Conservation (phyloP, 495 filamentous ascomycete species). For the Poronia punctata region DNA sequence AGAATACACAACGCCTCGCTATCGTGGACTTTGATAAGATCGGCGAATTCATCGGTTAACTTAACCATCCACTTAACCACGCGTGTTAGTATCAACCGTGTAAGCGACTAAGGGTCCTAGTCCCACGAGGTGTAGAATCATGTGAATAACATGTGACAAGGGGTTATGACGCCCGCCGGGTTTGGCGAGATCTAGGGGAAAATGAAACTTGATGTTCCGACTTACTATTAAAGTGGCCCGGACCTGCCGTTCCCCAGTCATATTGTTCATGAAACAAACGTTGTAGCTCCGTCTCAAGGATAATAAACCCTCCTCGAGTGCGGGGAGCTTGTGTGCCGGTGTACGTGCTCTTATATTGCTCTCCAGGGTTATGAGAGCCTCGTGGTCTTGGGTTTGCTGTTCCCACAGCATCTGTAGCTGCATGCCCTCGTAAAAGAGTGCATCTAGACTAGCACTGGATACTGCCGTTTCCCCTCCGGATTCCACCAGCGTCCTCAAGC, state of each 20-base stretch:
- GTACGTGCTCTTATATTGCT: conserved; percentile 9
- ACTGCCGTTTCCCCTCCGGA: conserved; percentile 16
- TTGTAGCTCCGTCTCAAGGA: conserved; percentile 16
- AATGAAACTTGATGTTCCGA: no score
- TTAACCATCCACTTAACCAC: conserved; percentile 36
- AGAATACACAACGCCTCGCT: conserved; percentile 35
- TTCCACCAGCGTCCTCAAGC: conserved; percentile 31
- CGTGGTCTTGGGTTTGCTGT: conserved; percentile 10
- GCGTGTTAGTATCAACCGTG: no score
- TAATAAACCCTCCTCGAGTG: conserved; percentile 11
- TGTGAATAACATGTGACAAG: no score
- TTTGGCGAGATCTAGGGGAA: no score
- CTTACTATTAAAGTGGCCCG: no score
- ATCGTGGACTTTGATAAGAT: conserved; percentile 24
- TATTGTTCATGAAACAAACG: conserved; percentile 8
- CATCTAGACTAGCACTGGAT: conserved; percentile 16
- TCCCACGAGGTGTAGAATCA: no score
- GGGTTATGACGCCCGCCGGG: no score
- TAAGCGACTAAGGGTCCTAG: no score
- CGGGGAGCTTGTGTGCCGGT: conserved; percentile 10
- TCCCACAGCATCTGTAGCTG: conserved; percentile 13
- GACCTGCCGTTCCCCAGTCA: conserved; percentile 16
- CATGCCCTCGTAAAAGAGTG: conserved; percentile 26
- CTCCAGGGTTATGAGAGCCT: conserved; percentile 19
- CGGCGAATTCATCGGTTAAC: conserved; percentile 23